These are phyloP conservation scores for Colletotrichum sp. DNA, from an alignment of 2,329 filamentous ascomycete species.

Conservation along the genomic window DNA sequence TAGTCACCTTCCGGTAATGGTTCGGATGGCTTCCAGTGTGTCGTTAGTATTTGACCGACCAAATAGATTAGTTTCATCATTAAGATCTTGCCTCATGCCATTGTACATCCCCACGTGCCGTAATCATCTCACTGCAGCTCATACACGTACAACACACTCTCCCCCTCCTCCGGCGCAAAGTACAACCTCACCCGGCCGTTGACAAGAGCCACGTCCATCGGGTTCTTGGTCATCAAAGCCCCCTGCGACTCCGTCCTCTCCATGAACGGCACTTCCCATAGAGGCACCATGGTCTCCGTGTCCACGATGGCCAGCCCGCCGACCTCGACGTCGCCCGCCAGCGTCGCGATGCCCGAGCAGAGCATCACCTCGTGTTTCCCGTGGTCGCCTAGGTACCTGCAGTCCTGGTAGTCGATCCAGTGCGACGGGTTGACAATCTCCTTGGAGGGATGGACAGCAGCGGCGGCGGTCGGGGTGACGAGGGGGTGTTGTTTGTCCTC, in stretches of 20 bases:
- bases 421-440: constrained; percentile 49
- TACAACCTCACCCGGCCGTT: constrained; percentile 50
- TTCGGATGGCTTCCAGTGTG: not conserved
- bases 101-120: not conserved
- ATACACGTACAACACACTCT: constrained; percentile 51
- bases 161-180: constrained; percentile 51
- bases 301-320: constrained; percentile 55
- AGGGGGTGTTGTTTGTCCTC: not conserved
- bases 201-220: constrained; percentile 49
- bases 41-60: not conserved
- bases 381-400: constrained; percentile 50
- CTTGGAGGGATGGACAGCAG: no score
- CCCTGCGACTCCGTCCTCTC: constrained; percentile 39
- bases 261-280: constrained; percentile 50
- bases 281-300: constrained; percentile 44
- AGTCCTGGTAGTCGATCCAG: constrained; percentile 57
- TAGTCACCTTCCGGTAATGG: not conserved
- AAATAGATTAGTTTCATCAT: not conserved
- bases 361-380: constrained; percentile 40
- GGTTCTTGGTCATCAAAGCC: constrained; percentile 50
- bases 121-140: constrained; percentile 34
- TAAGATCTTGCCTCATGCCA: not conserved
- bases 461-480: no score
- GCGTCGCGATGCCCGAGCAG: constrained; percentile 48
- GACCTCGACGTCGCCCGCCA: constrained; percentile 34